Evolutionary conservation across 345 rosid species (phyloP), one percentile per base, ranked within the genome.

Genomic region (Citrus hindsii): DNA sequence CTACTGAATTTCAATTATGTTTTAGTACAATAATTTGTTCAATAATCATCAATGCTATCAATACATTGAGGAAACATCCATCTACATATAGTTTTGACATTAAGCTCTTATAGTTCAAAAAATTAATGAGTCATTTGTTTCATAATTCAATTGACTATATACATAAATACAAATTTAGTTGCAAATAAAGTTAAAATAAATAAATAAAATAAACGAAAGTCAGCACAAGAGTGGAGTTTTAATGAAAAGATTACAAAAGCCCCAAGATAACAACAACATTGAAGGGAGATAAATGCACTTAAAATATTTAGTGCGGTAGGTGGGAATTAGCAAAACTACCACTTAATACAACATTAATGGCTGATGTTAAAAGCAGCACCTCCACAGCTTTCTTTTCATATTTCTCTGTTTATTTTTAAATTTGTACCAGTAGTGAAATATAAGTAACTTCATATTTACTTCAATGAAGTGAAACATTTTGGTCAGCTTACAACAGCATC

Each of bases 231-330:
- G 0, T 53, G 22, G 38, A 18, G 37, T 18, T 27, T 7, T 28
- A 25, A 27, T 7, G 19, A 70, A 22, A 48, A 69, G 37, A 14
- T 69, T 48, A n/a, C 38, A 14, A 42, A 40, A 53, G 74, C 69
- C 70, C 37, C 5, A 37, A 6, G 67, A 71, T 75, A 67, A 25
- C 67, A 65, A 51, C 73, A 22, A 59, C 73, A 22, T 75, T 71
- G 24, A 8, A 30, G 63, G 71, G 18, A 62, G 65, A 70, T 42
- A 64, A 27, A 61, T 38, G 73, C 73, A 30, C 56, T 27, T 73
- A 7, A 65, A 27, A 66, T 38, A 73, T 79, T 78, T 37, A 73
- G 77, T 72, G 73, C 56, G 81, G 81, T 79, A 0, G 77, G 77
- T 65, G 72, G 73, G 51, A 33, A 73, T 79, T 72, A 73, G 46